Conservation (phyloP, 2,329 filamentous ascomycete genomes). For the Teratosphaeria nubilosa region DNA sequence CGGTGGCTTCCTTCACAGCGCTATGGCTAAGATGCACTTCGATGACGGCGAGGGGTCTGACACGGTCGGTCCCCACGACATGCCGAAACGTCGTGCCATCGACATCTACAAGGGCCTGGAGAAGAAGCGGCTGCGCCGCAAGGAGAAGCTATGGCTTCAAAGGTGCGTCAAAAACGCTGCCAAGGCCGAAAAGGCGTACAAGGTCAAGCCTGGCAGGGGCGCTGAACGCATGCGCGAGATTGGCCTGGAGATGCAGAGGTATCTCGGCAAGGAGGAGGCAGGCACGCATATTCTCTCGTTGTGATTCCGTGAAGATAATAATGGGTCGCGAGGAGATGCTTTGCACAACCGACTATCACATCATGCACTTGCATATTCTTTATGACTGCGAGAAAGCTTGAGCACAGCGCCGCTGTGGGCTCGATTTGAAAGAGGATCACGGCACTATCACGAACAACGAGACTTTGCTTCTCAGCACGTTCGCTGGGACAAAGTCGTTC, state of each 20-base stretch:
- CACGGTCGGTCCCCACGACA: constrained; percentile 28
- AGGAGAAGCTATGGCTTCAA: constrained; percentile 85
- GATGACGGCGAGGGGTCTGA: constrained; percentile 30
- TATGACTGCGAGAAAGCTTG: not conserved
- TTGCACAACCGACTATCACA: not conserved
- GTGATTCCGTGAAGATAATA: constrained; percentile 12
- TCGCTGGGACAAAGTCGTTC: not conserved
- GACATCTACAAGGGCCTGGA: constrained; percentile 96
- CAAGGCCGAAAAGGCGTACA: constrained; percentile 49
- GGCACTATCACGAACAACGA: constrained; percentile 1
- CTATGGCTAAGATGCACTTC: constrained; percentile 18
- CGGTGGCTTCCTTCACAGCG: constrained; percentile 47
- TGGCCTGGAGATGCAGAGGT: constrained; percentile 77
- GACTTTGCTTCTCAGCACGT: not conserved
- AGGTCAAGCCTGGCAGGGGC: constrained; percentile 71
- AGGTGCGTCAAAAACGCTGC: constrained; percentile 74
- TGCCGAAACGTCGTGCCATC: constrained; percentile 69
- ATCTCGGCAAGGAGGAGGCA: constrained; percentile 49
- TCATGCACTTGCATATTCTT: not conserved
- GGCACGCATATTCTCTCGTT: constrained; percentile 36
- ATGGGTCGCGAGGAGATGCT: not conserved
- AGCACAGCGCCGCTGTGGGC: constrained; percentile 8
- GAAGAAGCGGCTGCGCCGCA: constrained; percentile 82
- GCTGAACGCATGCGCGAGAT: constrained; percentile 90
- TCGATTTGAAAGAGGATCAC: not conserved